Percentiles rank a stretch among this genome's conserved stretches.
Conservation (phyloP, 371 early-diverging fungal species). For the Mucor sp. region DNA sequence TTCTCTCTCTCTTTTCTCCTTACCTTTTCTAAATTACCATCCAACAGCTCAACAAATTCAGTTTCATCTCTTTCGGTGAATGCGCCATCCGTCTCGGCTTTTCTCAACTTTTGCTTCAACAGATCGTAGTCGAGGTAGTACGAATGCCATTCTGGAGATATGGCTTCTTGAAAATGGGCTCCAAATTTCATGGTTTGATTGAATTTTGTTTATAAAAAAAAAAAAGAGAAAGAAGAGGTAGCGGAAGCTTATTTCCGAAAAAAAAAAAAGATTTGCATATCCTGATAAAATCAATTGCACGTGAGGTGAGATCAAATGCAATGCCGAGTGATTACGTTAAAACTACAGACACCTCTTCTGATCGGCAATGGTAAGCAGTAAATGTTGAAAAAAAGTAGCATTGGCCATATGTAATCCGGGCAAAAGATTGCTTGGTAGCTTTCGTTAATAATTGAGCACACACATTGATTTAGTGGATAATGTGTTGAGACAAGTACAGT, state of each 20-base stretch:
- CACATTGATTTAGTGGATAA: too few species aligned
- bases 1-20: neutral
- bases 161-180: constrained; percentile 77
- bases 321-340: too few species aligned
- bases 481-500: too few species aligned
- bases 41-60: constrained; percentile 84
- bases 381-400: too few species aligned
- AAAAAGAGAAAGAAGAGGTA: neutral
- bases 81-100: constrained; percentile 56
- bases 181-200: constrained; percentile 83
- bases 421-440: too few species aligned
- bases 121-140: constrained; percentile 93
- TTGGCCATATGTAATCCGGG: too few species aligned
- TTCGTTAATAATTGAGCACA: too few species aligned
- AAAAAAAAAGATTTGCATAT: neutral
- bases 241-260: neutral
- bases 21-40: constrained; percentile 92
- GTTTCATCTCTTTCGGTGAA: constrained; percentile 79
- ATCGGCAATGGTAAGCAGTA: too few species aligned
- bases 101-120: constrained; percentile 84
- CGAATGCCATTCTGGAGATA: constrained; percentile 87
- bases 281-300: too few species aligned
- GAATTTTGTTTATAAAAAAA: neutral
- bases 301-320: too few species aligned
- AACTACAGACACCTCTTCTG: too few species aligned